phyloP scores from a whole-genome alignment of 441 rosid species.

The Adansonia madagascariensis region DNA sequence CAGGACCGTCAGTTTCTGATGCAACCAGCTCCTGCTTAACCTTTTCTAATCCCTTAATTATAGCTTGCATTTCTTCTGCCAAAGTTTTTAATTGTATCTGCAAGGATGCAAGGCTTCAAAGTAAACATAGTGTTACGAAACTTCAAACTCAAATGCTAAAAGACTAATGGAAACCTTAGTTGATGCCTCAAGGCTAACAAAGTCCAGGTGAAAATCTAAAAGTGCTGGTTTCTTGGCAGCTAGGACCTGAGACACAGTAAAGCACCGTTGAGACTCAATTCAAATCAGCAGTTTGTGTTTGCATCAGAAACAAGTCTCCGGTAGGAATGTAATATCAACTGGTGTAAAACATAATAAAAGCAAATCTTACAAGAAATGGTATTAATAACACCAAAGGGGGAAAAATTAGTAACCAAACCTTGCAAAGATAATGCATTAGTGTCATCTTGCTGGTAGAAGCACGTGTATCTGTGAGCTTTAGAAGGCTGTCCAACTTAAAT shows the following conservation, averaged over 20 bases:
- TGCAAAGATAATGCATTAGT: conserved; percentile 97
- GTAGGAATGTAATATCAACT: conserved; percentile 7
- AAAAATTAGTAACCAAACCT: conserved; percentile 49
- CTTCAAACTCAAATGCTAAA: conserved; percentile 20
- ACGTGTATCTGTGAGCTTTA: conserved; percentile 90
- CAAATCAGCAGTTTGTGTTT: not conserved
- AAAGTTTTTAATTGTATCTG: conserved; percentile 96
- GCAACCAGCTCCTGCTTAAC: conserved; percentile 83
- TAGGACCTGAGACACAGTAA: conserved; percentile 59
- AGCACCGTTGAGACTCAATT: conserved; percentile 27
- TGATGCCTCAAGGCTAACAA: conserved; percentile 81
- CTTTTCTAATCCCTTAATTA: conserved; percentile 93
- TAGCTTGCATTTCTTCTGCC: conserved; percentile 99
- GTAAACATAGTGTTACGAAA: conserved; percentile 24
- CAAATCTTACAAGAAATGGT: conserved; percentile 16
- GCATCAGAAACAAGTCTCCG: conserved; percentile 7
- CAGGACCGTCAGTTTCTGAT: conserved; percentile 94
- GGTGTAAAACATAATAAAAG: not conserved
- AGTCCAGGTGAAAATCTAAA: conserved; percentile 81
- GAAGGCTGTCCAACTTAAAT: conserved; percentile 96
- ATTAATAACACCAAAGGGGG: not conserved
- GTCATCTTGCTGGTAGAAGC: conserved; percentile 95
- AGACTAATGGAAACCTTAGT: conserved; percentile 62
- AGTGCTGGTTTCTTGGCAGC: conserved; percentile 74
- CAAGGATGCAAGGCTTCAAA: conserved; percentile 30